A percentile compares a stretch with the other conserved stretches of the same genome.
Conservation (phyloP, 139 green algal genomes). For the Picochlorum costavermella region DNA sequence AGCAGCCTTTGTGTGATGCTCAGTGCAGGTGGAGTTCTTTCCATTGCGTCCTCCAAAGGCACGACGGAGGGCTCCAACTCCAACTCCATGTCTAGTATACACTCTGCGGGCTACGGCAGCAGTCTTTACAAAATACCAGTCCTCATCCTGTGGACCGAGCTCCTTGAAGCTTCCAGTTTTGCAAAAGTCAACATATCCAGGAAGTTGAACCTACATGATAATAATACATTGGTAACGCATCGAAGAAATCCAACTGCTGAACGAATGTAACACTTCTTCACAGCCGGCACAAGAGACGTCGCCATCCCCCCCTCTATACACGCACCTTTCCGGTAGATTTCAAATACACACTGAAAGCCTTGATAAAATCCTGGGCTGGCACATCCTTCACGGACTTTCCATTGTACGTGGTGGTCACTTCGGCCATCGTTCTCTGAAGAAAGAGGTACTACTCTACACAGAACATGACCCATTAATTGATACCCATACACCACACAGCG, state of each 20-base stretch:
- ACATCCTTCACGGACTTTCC: conserved; percentile 76
- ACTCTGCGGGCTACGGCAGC: conserved; percentile 88
- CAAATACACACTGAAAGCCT: conserved; percentile 86
- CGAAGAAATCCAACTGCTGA: too few relatives aligned
- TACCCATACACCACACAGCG: too few relatives aligned
- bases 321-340: conserved; percentile 94
- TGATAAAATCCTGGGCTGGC: conserved; percentile 78
- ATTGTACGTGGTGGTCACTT: conserved; percentile 16
- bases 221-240: too few relatives aligned
- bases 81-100: conserved; percentile 85
- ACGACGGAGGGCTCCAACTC: conserved; percentile 82
- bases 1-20: conserved; percentile 54
- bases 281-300: neutral
- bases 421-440: conserved; percentile 28
- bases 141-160: conserved; percentile 85
- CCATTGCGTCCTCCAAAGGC: conserved; percentile 76
- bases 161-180: conserved; percentile 97
- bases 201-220: conserved; percentile 76
- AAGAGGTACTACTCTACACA: too few relatives aligned
- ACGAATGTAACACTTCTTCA: too few relatives aligned
- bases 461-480: too few relatives aligned
- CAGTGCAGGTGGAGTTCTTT: conserved; percentile 44
- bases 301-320: neutral
- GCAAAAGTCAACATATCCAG: conserved; percentile 90
- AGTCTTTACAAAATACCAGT: conserved; percentile 98